Evolutionary conservation across 1,284 basidiomycete genomes (phyloP).

Genomic region (Trametes sp.): DNA sequence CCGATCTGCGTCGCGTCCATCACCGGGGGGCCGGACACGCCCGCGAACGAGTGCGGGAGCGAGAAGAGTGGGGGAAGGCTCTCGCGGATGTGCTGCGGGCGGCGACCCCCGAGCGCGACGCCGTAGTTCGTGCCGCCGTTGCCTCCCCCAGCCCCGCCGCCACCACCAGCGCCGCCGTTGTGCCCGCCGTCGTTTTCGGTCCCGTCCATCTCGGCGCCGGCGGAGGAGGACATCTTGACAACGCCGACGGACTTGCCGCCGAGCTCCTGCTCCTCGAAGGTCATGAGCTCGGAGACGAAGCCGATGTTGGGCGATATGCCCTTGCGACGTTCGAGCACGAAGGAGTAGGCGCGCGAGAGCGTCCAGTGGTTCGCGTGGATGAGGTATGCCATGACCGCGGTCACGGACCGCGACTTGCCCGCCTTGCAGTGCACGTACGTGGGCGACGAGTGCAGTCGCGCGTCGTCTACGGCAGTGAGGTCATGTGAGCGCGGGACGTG

Average conservation of each 20-base stretch:
- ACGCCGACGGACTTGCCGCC: slow-evolving; percentile 84
- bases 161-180: slow-evolving; percentile 12
- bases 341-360: slow-evolving; percentile 87
- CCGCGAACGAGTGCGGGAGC: slow-evolving; percentile 41
- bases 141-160: slow-evolving; percentile 22
- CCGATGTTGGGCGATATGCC: slow-evolving; percentile 98
- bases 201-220: slow-evolving; percentile 29
- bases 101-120: slow-evolving; percentile 54
- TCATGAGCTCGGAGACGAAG: slow-evolving; percentile 97
- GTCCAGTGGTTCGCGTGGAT: slow-evolving; percentile 98
- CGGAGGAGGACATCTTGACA: slow-evolving; percentile 54
- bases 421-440: slow-evolving; percentile 98
- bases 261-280: slow-evolving; percentile 90
- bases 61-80: slow-evolving; percentile 72
- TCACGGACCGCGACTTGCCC: slow-evolving; percentile 96
- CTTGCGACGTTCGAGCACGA: slow-evolving; percentile 89
- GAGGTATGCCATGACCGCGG: slow-evolving; percentile 95
- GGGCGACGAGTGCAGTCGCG: slow-evolving; percentile 85
- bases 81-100: slow-evolving; percentile 72
- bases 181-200: slow-evolving; percentile 37
- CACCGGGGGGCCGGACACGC: slow-evolving; percentile 37
- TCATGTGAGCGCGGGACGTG: not conserved
- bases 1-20: slow-evolving; percentile 51
- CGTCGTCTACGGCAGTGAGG: slow-evolving; percentile 77
- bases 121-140: slow-evolving; percentile 44